phyloP scores from a whole-genome alignment of 2,329 filamentous ascomycete genomes.

The Calonectria multiphialidica region DNA sequence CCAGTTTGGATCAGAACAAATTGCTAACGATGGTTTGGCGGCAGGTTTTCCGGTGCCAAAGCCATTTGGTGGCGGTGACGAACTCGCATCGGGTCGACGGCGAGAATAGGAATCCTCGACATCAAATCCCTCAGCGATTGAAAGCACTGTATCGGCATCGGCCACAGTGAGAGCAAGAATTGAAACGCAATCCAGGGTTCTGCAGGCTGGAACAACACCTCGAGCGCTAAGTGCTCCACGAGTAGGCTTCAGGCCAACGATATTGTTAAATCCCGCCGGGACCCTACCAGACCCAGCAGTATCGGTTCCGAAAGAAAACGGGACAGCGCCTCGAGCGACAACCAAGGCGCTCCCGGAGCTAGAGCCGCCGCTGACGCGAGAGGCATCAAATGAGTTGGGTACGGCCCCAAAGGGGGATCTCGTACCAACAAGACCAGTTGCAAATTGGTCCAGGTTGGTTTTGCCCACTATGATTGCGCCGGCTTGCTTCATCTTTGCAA shows the following conservation, averaged over 20 bases:
- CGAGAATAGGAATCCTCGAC: conserved; percentile 65
- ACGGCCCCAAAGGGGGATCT: conserved; percentile 70
- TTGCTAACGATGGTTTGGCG: conserved; percentile 47
- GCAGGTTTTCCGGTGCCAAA: conserved; percentile 46
- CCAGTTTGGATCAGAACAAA: conserved; percentile 58
- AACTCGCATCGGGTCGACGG: conserved; percentile 35
- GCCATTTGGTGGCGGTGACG: neutral
- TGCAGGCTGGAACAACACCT: conserved; percentile 67
- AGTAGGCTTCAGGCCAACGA: conserved; percentile 65
- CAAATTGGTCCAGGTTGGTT: conserved; percentile 71
- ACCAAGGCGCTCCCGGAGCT: conserved; percentile 69
- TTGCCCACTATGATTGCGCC: conserved; percentile 72
- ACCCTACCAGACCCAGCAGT: conserved; percentile 68
- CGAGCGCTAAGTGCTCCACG: conserved; percentile 63
- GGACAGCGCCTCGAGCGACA: conserved; percentile 64
- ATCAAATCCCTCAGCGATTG: conserved; percentile 62
- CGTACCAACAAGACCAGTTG: conserved; percentile 72
- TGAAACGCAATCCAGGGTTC: conserved; percentile 68
- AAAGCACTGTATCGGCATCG: conserved; percentile 64
- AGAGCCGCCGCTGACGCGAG: conserved; percentile 61
- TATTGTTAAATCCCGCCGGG: conserved; percentile 65
- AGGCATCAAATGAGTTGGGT: conserved; percentile 61
- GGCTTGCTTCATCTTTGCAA: conserved; percentile 61
- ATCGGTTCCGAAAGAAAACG: conserved; percentile 69
- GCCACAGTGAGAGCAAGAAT: conserved; percentile 62